Evolutionary conservation across 768 basidiomycete species (phyloP).

Genomic region (Botryobasidium botryosum): DNA sequence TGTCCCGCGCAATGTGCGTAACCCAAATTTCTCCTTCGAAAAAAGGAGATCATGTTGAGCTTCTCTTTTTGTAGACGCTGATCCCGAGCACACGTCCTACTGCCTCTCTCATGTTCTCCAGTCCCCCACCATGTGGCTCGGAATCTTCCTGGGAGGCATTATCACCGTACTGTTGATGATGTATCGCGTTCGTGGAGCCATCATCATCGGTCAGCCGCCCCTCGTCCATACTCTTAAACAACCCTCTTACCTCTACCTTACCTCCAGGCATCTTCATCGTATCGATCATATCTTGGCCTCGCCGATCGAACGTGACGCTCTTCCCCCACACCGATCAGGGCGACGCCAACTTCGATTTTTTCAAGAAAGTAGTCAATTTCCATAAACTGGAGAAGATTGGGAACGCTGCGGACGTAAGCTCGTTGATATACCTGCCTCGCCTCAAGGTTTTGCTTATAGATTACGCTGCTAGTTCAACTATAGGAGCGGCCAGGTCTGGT

Average conservation of each 20-base stretch:
- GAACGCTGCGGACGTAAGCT: conserved; percentile 48
- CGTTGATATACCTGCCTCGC: not conserved
- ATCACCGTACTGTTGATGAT: conserved; percentile 67
- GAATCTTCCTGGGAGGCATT: conserved; percentile 68
- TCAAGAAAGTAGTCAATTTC: conserved; percentile 71
- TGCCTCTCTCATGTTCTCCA: conserved; percentile 49
- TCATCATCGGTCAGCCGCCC: conserved; percentile 33
- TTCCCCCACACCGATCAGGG: conserved; percentile 60
- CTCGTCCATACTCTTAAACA: not conserved
- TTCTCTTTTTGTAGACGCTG: conserved; percentile 23
- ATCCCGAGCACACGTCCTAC: conserved; percentile 33
- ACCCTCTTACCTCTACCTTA: not conserved
- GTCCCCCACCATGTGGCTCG: conserved; percentile 74
- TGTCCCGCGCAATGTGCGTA: conserved; percentile 35
- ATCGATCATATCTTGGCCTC: conserved; percentile 78
- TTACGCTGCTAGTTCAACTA: conserved; percentile 16
- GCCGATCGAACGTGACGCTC: conserved; percentile 61
- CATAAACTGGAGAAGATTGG: conserved; percentile 42
- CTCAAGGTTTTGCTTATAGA: not conserved
- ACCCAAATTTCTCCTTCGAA: not conserved
- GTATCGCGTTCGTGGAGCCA: conserved; percentile 69
- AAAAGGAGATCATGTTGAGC: not conserved
- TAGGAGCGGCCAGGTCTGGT: conserved; percentile 64
- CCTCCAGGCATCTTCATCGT: conserved; percentile 52
- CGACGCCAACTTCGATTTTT: conserved; percentile 61